phyloP scores from a whole-genome alignment of 768 basidiomycete genomes.

The Tremella yokohamensis region DNA sequence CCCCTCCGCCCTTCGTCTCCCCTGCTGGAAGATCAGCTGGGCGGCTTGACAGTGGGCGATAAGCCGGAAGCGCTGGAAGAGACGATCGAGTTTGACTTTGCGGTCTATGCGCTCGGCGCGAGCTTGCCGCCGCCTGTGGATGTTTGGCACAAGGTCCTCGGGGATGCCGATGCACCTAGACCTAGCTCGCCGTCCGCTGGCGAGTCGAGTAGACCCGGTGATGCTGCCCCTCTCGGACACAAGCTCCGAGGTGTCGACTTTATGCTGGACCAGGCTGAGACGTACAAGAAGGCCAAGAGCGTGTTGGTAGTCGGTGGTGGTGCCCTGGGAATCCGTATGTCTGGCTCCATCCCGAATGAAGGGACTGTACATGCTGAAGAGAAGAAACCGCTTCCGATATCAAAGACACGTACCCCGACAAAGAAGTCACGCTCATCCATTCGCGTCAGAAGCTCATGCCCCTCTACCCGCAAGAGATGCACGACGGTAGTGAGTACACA shows the following conservation, averaged over 20 bases:
- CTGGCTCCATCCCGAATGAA: constrained; percentile 2
- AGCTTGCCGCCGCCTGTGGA: constrained; percentile 48
- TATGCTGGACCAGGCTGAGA: constrained; percentile 43
- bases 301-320: constrained; percentile 53
- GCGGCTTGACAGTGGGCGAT: background rate
- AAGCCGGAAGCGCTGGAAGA: constrained; percentile 31
- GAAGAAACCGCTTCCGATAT: constrained; percentile 52
- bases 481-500: constrained; percentile 40
- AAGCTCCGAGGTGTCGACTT: constrained; percentile 48
- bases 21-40: background rate
- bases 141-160: constrained; percentile 32
- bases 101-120: constrained; percentile 47
- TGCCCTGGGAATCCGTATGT: constrained; percentile 51
- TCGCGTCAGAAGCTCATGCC: constrained; percentile 49
- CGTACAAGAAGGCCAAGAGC: constrained; percentile 38
- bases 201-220: no score
- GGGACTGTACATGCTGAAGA: background rate
- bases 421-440: constrained; percentile 52
- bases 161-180: constrained; percentile 10
- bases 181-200: no score
- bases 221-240: constrained; percentile 20
- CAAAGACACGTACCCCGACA: constrained; percentile 49
- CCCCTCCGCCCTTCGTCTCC: background rate
- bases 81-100: constrained; percentile 46
- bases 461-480: constrained; percentile 49